Conservation (phyloP, 1,284 basidiomycete genomes). For the Ceratobasidium papillatum region DNA sequence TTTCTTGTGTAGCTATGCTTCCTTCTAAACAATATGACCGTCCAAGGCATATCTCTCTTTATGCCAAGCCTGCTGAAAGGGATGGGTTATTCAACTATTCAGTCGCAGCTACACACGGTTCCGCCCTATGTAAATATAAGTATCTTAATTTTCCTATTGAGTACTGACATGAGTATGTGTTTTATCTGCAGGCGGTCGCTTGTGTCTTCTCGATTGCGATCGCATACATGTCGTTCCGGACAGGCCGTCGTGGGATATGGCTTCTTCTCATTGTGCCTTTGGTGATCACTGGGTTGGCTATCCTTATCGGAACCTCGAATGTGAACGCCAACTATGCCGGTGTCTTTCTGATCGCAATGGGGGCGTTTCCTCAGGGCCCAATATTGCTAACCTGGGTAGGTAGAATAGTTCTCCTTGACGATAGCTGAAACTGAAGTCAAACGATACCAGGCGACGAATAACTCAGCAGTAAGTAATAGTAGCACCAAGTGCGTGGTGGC, state of each 20-base stretch:
- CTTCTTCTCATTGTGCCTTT: slow-evolving; percentile 42
- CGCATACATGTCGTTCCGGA: slow-evolving; percentile 42
- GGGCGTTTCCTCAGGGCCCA: slow-evolving; percentile 44
- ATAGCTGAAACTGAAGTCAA: not conserved
- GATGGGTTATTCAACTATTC: slow-evolving; percentile 45
- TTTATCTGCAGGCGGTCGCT: slow-evolving; percentile 40
- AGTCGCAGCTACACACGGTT: slow-evolving; percentile 44
- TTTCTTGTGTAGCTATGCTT: slow-evolving; percentile 43
- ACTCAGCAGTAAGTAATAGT: slow-evolving; percentile 36
- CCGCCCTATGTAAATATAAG: slow-evolving; percentile 43
- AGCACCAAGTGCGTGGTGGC: not conserved
- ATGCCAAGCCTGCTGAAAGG: slow-evolving; percentile 47
- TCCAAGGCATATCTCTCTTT: slow-evolving; percentile 49
- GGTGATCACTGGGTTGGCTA: slow-evolving; percentile 40
- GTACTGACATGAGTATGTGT: not conserved
- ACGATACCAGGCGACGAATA: slow-evolving; percentile 41
- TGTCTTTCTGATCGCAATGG: slow-evolving; percentile 45
- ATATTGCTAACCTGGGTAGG: slow-evolving; percentile 45
- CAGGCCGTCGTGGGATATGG: slow-evolving; percentile 44
- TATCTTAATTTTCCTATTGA: not conserved
- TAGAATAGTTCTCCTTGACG: not conserved
- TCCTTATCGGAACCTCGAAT: slow-evolving; percentile 42
- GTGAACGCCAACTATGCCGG: slow-evolving; percentile 43
- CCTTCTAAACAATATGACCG: slow-evolving; percentile 48
- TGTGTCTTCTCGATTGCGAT: slow-evolving; percentile 42